A percentile compares a stretch with the other conserved stretches of the same genome.
Evolutionary conservation across 2,329 filamentous ascomycete species (phyloP).

Genomic region (Colletotrichum noveboracense): DNA sequence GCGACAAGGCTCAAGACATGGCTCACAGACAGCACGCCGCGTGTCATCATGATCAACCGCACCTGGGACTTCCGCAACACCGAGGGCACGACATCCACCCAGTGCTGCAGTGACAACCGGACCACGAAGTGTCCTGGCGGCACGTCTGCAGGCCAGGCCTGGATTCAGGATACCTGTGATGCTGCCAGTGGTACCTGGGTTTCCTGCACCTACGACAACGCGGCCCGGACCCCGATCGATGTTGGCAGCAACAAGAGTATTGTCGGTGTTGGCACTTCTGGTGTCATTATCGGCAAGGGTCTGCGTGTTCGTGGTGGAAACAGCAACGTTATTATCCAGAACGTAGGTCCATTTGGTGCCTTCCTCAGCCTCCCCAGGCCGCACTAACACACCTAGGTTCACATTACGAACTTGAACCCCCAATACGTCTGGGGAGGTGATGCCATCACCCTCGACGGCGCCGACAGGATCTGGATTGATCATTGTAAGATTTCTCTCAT

Average conservation of each 20-base stretch:
- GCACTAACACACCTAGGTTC: neutral
- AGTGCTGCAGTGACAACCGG: slow-evolving; percentile 30
- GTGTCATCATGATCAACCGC: slow-evolving; percentile 40
- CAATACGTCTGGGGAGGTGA: slow-evolving; percentile 33
- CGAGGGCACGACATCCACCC: slow-evolving; percentile 26
- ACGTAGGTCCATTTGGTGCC: slow-evolving; percentile 32
- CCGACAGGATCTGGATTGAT: slow-evolving; percentile 33
- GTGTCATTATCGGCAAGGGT: slow-evolving; percentile 40
- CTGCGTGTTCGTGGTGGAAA: slow-evolving; percentile 45
- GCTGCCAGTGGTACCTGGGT: slow-evolving; percentile 25
- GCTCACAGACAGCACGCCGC: slow-evolving; percentile 33
- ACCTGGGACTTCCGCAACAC: slow-evolving; percentile 30
- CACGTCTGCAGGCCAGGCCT: slow-evolving; percentile 25
- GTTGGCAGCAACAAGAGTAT: slow-evolving; percentile 35
- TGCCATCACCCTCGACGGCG: slow-evolving; percentile 42
- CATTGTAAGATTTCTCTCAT: slow-evolving; percentile 45
- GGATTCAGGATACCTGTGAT: slow-evolving; percentile 27
- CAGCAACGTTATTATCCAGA: slow-evolving; percentile 57
- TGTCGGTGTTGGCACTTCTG: slow-evolving; percentile 28
- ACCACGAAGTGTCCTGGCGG: slow-evolving; percentile 30
- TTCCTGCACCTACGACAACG: slow-evolving; percentile 31
- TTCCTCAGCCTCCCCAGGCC: neutral
- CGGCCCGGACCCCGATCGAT: slow-evolving; percentile 26
- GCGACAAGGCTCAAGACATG: slow-evolving; percentile 34
- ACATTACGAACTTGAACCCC: slow-evolving; percentile 39